Conservation (phyloP, 306 rosid genomes). For the Ammopiptanthus mongolicus region DNA sequence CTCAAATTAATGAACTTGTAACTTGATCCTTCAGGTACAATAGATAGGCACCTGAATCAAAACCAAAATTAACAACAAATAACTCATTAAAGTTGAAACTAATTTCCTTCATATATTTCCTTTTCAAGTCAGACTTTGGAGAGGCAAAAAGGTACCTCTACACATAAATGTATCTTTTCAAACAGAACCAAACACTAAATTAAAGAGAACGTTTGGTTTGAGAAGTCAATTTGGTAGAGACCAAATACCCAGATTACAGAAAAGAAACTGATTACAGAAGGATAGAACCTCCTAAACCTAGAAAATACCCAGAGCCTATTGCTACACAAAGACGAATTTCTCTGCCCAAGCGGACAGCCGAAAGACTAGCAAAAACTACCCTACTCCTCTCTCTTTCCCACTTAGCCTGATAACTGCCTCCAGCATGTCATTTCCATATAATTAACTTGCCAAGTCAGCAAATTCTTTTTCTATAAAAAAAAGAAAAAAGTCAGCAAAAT, state of each 20-base stretch:
- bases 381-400: not conserved
- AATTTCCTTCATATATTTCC: not conserved
- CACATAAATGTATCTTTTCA: not conserved
- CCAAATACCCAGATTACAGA: too few relatives aligned
- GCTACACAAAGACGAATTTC: not conserved
- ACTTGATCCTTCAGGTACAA: constrained; percentile 26
- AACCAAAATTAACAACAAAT: constrained; percentile 6
- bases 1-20: constrained; percentile 23
- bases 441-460: too few relatives aligned
- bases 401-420: too few relatives aligned
- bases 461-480: too few relatives aligned
- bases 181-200: not conserved
- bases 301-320: too few relatives aligned
- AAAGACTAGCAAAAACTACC: not conserved
- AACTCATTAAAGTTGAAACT: not conserved
- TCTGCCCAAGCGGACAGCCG: not conserved
- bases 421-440: too few relatives aligned
- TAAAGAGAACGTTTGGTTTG: not conserved
- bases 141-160: not conserved
- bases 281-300: too few relatives aligned
- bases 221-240: not conserved
- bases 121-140: not conserved
- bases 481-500: too few relatives aligned
- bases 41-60: constrained; percentile 43
- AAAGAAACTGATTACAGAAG: too few relatives aligned